Evolutionary conservation across 2,329 filamentous ascomycete species (phyloP), one percentile per base, ranked within the genome.

Genomic region (Aspergillus glaucus): DNA sequence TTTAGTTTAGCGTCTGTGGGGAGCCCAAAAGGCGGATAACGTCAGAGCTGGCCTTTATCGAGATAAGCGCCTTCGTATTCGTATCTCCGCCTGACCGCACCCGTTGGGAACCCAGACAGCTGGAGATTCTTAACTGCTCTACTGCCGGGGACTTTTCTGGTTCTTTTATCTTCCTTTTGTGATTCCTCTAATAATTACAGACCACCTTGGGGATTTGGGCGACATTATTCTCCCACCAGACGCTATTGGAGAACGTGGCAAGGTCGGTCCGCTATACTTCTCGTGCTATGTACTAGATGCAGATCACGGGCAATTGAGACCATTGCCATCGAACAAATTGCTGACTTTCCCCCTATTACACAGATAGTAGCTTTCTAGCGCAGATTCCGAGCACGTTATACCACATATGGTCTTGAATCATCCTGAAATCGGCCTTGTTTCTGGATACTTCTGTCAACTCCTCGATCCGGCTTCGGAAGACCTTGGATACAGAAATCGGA

Each of bases 1-100:
- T 40, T 19, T 19, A 19, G 37, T 40, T 40, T 40, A 40, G 37
- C 37, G 37, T 19, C 37, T 19, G 47, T 36, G 41, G 46, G 44
- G 44, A 48, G 48, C 32, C 50, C 55, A 56, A 4, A 22, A 22
- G 22, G 22, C 22, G 22, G 22, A 22, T 61, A 63, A 40, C 61
- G 62, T 62, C 58, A 62, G 57, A 54, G 51, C 42, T 44, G 54
- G 53, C 55, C 46, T 22, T 43, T 43, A 43, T 43, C 41, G 24
- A 22, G 37, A 40, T 40, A 40, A 40, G 37, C 37, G 41, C n/a
- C 14, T 15, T 43, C 41, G 41, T 43, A 43, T 30, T 43, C 41
- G 41, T 43, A 43, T 43, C 41, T 40, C 37, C 37, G 37, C 41
- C 41, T 26, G 41, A 43, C 41, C 41, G 41, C 41, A 43, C 24